phyloP scores from a whole-genome alignment of 73 alveolate species.

The Uronychia setigera region DNA sequence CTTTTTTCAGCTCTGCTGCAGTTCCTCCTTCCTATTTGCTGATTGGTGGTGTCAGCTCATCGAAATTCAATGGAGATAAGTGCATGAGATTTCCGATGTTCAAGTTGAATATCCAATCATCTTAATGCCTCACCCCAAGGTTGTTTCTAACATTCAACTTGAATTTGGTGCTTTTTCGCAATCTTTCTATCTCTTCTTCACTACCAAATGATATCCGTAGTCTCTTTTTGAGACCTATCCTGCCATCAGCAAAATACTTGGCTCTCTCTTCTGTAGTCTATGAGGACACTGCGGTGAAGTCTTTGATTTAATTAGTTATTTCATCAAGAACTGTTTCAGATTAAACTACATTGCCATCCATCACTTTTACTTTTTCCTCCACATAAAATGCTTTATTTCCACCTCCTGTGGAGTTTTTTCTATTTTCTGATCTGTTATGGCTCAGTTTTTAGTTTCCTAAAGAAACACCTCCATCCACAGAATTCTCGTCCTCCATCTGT shows the following conservation, averaged over 20 bases:
- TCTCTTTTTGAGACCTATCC: constrained; percentile 35
- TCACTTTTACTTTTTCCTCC: constrained; percentile 28
- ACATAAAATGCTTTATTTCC: constrained; percentile 13
- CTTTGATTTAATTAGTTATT: constrained; percentile 7
- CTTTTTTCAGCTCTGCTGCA: constrained; percentile 70
- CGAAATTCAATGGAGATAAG: constrained; percentile 50
- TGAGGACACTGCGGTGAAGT: constrained; percentile 4
- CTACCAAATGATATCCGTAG: constrained; percentile 52
- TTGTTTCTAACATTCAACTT: constrained; percentile 61
- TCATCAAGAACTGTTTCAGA: constrained; percentile 13
- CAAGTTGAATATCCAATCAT: constrained; percentile 66
- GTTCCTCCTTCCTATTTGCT: constrained; percentile 29
- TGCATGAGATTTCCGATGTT: constrained; percentile 70
- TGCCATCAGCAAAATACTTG: constrained; percentile 3
- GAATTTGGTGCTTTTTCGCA: constrained; percentile 31
- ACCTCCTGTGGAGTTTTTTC: neutral
- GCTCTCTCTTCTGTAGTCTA: constrained; percentile 2
- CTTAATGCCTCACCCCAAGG: constrained; percentile 56
- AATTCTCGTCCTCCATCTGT: neutral
- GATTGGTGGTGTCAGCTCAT: constrained; percentile 65
- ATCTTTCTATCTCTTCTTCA: constrained; percentile 54
- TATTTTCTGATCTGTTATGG: constrained; percentile 17
- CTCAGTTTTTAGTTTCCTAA: neutral
- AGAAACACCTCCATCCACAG: neutral
- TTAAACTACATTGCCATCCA: constrained; percentile 18